phyloP scores from a whole-genome alignment of 2,329 filamentous ascomycete species.

The Colletotrichum aenigma region DNA sequence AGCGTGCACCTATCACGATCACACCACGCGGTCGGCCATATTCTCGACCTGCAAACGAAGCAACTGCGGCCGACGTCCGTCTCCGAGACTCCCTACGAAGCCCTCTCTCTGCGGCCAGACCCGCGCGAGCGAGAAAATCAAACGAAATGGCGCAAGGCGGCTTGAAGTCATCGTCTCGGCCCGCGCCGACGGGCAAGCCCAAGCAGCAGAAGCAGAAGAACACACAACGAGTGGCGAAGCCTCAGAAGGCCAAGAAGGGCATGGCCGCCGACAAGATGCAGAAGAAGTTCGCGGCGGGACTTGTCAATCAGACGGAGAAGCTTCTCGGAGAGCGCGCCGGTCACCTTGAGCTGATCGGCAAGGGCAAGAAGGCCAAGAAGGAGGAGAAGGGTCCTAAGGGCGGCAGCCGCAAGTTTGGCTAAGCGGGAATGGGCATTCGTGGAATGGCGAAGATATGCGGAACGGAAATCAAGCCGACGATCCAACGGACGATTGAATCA shows the following conservation, averaged over 20 bases:
- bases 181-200: slow-evolving; percentile 41
- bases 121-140: not conserved
- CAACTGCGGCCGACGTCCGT: not conserved
- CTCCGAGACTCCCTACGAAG: not conserved
- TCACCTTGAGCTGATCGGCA: slow-evolving; percentile 63
- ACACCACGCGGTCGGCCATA: not conserved
- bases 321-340: slow-evolving; percentile 64
- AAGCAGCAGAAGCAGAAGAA: slow-evolving; percentile 36
- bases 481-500: not conserved
- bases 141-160: slow-evolving; percentile 58
- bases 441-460: not conserved
- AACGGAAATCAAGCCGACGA: not conserved
- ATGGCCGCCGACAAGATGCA: slow-evolving; percentile 54
- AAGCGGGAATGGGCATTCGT: slow-evolving; percentile 24
- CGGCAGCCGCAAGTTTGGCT: slow-evolving; percentile 61
- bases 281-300: slow-evolving; percentile 59
- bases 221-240: slow-evolving; percentile 53
- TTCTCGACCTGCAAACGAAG: not conserved
- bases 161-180: slow-evolving; percentile 51
- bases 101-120: not conserved
- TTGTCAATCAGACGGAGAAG: slow-evolving; percentile 59
- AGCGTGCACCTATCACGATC: not conserved
- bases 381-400: slow-evolving; percentile 45
- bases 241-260: slow-evolving; percentile 47
- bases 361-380: slow-evolving; percentile 53